These are phyloP conservation scores for Daucus carota DNA, from an alignment of 129 eudicot species.

Conservation along the genomic window DH1_v3.0 NC_030383.2:5153001-5153500, in stretches of 20 bases:
- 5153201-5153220: not conserved
- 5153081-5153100: not conserved
- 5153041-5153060: not conserved
- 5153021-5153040: not conserved
- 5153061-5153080: not conserved
- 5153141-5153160: not conserved
- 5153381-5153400: not conserved
- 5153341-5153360: no score
- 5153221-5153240: not conserved
- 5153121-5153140: not conserved
- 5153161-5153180: not conserved
- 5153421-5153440: not conserved
- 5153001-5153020: conserved; percentile 46
- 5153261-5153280: not conserved
- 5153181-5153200: not conserved
- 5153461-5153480: not conserved
- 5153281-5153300: not conserved
- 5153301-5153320: no score
- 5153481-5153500: not conserved
- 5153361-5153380: no score
- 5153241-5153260: not conserved
- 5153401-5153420: not conserved
- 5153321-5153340: no score
- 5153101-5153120: not conserved
- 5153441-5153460: not conserved